Evolutionary conservation across 352 stramenopile species (phyloP).

Genomic region (Phytophthora megakarya): DNA sequence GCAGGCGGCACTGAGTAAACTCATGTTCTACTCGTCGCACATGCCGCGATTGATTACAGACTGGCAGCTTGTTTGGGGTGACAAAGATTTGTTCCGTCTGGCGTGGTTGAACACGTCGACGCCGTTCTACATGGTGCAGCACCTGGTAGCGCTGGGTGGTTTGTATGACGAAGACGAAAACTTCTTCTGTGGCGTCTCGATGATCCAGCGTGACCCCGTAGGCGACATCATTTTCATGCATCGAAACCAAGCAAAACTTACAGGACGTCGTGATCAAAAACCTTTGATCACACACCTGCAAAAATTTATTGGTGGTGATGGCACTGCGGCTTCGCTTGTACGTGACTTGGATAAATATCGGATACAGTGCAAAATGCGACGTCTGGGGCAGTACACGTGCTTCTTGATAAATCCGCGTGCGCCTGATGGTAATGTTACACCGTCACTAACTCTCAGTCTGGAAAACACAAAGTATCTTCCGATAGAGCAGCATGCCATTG

Average conservation of each 20-base stretch:
- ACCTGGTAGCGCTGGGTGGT: slow-evolving; percentile 58
- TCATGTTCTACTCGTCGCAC: slow-evolving; percentile 83
- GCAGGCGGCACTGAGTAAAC: slow-evolving; percentile 54
- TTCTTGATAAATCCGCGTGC: slow-evolving; percentile 63
- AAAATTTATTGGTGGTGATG: slow-evolving; percentile 78
- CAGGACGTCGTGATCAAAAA: slow-evolving; percentile 60
- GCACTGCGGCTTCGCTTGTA: slow-evolving; percentile 49
- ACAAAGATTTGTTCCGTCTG: slow-evolving; percentile 81
- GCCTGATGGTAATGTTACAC: slow-evolving; percentile 43
- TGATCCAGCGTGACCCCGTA: slow-evolving; percentile 75
- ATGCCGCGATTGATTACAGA: slow-evolving; percentile 62
- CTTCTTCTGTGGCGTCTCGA: slow-evolving; percentile 81
- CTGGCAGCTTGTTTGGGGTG: slow-evolving; percentile 64
- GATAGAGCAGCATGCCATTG: slow-evolving; percentile 75
- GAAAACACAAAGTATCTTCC: slow-evolving; percentile 55
- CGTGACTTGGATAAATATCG: slow-evolving; percentile 75
- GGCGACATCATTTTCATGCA: slow-evolving; percentile 84
- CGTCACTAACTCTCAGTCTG: slow-evolving; percentile 61
- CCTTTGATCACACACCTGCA: slow-evolving; percentile 72
- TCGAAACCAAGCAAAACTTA: slow-evolving; percentile 81
- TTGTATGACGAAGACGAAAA: slow-evolving; percentile 51
- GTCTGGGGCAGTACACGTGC: slow-evolving; percentile 66
- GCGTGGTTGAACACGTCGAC: slow-evolving; percentile 80
- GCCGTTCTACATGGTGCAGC: slow-evolving; percentile 70
- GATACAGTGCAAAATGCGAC: slow-evolving; percentile 63